A percentile compares a stretch with the other conserved stretches of the same genome.
phyloP scores from a whole-genome alignment of 495 filamentous ascomycete genomes.

The Chaetomidium leptoderma region DNA sequence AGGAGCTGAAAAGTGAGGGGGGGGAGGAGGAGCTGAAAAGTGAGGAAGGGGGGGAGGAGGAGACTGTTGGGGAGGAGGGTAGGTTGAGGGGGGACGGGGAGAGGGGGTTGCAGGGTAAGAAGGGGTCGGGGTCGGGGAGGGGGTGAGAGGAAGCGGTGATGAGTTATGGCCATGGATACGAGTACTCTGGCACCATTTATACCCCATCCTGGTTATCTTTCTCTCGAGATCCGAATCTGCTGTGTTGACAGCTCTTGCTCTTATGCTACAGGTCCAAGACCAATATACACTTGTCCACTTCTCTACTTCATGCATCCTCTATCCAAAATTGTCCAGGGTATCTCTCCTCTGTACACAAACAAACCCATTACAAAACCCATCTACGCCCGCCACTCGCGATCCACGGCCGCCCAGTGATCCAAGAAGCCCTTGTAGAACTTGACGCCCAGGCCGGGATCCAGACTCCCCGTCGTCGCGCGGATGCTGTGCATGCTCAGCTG shows the following conservation, averaged over 20 bases:
- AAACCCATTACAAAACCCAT: not conserved
- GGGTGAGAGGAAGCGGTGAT: not conserved
- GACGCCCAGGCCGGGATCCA: conserved; percentile 86
- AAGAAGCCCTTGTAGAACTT: conserved; percentile 87
- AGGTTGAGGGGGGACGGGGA: conserved; percentile 8
- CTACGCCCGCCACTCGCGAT: conserved; percentile 63
- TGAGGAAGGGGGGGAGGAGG: conserved; percentile 22
- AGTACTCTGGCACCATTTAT: too few relatives aligned
- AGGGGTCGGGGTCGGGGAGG: too few relatives aligned
- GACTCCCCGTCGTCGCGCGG: conserved; percentile 77
- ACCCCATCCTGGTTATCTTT: too few relatives aligned
- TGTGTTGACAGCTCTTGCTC: not conserved
- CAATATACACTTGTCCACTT: not conserved
- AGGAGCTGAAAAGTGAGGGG: conserved; percentile 15
- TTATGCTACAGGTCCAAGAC: conserved; percentile 4
- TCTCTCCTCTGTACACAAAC: not conserved
- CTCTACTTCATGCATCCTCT: not conserved
- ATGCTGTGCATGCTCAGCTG: conserved; percentile 96
- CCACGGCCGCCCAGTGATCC: conserved; percentile 81
- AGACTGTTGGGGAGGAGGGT: conserved; percentile 24
- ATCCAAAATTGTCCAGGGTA: not conserved
- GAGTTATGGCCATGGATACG: not conserved
- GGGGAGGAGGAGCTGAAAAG: conserved; percentile 11
- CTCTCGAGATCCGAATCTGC: too few relatives aligned
- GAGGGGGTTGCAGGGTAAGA: conserved; percentile 9